phyloP scores from a whole-genome alignment of 169 alveolate genomes.

The Theileria parva region DNA sequence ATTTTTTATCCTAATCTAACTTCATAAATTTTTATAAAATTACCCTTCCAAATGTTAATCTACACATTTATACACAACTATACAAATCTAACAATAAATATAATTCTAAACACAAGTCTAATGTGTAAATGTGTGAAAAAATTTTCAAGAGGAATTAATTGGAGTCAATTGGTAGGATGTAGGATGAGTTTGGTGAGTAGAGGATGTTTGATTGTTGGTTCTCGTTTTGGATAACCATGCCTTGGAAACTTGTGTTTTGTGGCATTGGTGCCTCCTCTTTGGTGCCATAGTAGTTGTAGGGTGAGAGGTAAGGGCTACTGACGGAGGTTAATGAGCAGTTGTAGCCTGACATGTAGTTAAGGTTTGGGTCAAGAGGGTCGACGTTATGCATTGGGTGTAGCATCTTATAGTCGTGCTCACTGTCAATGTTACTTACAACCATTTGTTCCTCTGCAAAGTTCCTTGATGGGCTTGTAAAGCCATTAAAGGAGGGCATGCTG shows the following conservation, averaged over 20 bases:
- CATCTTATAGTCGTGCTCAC: constrained; percentile 51
- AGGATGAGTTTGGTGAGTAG: constrained; percentile 22
- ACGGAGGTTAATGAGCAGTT: constrained; percentile 32
- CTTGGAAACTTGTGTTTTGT: constrained; percentile 52
- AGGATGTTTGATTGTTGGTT: constrained; percentile 20
- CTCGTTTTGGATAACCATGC: constrained; percentile 37
- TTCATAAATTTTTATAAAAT: too few relatives aligned
- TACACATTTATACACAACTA: too few relatives aligned
- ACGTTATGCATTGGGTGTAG: constrained; percentile 58
- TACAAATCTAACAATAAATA: too few relatives aligned
- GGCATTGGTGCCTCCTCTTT: constrained; percentile 29
- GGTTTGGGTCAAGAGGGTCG: constrained; percentile 8
- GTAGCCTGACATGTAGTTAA: constrained; percentile 5
- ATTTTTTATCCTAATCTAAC: neutral
- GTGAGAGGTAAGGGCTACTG: constrained; percentile 69
- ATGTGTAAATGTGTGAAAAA: neutral
- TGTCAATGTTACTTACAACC: constrained; percentile 9
- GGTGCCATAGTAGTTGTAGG: constrained; percentile 43
- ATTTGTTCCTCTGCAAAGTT: constrained; percentile 5
- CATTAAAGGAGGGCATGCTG: constrained; percentile 29
- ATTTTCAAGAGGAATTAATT: neutral
- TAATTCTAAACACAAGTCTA: neutral
- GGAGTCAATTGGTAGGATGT: constrained; percentile 35
- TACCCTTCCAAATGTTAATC: too few relatives aligned
- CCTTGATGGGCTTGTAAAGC: constrained; percentile 19